Evolutionary conservation across 1,284 basidiomycete genomes (phyloP), one percentile per base, ranked within the genome.

Genomic region (Rhizoctonia solani): DNA sequence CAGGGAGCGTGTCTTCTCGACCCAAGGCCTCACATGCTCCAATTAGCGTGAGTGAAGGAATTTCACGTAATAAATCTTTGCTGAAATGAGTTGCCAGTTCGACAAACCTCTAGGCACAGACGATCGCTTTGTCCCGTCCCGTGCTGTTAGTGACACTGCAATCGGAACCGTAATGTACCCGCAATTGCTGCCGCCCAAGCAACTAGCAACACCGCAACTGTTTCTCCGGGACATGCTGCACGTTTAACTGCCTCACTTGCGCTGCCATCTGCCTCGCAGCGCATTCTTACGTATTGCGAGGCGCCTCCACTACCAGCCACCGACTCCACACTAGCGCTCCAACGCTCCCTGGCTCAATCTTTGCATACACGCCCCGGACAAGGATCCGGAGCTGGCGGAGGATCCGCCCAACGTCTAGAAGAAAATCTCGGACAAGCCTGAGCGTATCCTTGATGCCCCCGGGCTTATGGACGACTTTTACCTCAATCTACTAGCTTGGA

Each of bases 401-500:
- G 73, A 6, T 56, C 84, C 0, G 79, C 85, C 87, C 0, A 83
- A 83, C 71, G 92, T 92, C 73, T 77, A 84, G 0, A 83, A 94
- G 8, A 88, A 89, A 72, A 90, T 97, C 68, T 83, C 92, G 0
- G 93, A 87, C 0, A 88, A 86, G 69, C 94, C 90, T 0, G 93
- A 97, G 73, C 85, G 93, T 25, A 93, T 98, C 1, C 83, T 99
- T 11, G 97, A 99, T 74, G 97, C 97, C 0, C 95, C 95, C 0
- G 93, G 92, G 1, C 90, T 98, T 81, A 85, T 91, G 44, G 94
- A 98, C 72, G 97, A 99, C 78, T 99, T 97, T 77, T 99, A 99
- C 76, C 87, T 98, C 73, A 99, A 99, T 76, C 82, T 99, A 37
- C 79, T 98, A 66, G 85, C 89, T 47, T 99, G 96, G 96, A 91